These are phyloP conservation scores for Xylaria cubensis DNA, from an alignment of 495 filamentous ascomycete genomes.

Conservation along the genomic window DNA sequence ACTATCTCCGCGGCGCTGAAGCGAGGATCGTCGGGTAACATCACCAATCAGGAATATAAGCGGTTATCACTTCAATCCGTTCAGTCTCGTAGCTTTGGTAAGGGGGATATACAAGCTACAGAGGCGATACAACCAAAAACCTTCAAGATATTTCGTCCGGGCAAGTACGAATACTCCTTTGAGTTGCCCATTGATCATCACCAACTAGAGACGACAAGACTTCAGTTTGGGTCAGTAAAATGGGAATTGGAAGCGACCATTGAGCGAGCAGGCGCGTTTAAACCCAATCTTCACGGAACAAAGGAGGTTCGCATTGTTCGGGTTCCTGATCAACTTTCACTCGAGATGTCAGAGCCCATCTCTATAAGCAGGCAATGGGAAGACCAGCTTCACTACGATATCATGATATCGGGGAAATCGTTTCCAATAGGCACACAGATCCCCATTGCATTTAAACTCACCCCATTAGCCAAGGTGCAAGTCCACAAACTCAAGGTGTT, in stretches of 20 bases:
- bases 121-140: constrained; percentile 80
- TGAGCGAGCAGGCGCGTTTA: constrained; percentile 90
- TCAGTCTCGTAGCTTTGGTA: constrained; percentile 86
- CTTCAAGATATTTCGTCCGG: constrained; percentile 87
- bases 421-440: constrained; percentile 93
- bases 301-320: constrained; percentile 89
- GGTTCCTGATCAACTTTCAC: constrained; percentile 86
- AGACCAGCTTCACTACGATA: constrained; percentile 97
- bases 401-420: constrained; percentile 97
- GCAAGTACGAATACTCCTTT: constrained; percentile 93
- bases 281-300: constrained; percentile 82
- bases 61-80: constrained; percentile 79
- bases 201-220: constrained; percentile 88
- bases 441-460: constrained; percentile 97
- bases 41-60: constrained; percentile 58
- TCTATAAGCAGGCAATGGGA: constrained; percentile 98
- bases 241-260: constrained; percentile 90
- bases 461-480: constrained; percentile 93
- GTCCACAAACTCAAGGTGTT: constrained; percentile 96
- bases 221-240: constrained; percentile 85
- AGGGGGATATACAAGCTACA: constrained; percentile 69
- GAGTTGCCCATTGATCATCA: constrained; percentile 93
- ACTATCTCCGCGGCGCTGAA: constrained; percentile 36
- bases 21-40: constrained; percentile 35
- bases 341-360: constrained; percentile 95